phyloP scores from a whole-genome alignment of 352 stramenopile genomes.

The Phytophthora kernoviae region DNA sequence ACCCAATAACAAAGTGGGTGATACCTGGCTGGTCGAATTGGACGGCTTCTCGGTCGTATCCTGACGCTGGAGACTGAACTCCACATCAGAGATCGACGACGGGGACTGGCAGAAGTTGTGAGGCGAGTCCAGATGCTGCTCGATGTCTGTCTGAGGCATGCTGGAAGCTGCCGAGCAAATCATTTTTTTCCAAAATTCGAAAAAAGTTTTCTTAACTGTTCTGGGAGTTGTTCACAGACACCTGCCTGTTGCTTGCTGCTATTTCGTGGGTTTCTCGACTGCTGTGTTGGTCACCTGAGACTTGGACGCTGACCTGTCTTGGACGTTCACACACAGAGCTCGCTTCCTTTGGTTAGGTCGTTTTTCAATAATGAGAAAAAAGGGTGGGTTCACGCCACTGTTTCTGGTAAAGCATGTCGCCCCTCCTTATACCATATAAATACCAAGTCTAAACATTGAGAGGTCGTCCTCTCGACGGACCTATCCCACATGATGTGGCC shows the following conservation, averaged over 20 bases:
- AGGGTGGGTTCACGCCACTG: background rate
- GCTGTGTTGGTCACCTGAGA: background rate
- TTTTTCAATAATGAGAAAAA: constrained; percentile 6
- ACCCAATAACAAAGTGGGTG: background rate
- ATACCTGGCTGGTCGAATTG: background rate
- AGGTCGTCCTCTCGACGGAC: too few species aligned
- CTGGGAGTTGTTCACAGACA: constrained; percentile 17
- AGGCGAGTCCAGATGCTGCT: constrained; percentile 42
- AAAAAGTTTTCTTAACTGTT: constrained; percentile 3
- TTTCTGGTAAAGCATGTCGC: background rate
- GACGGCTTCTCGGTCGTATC: background rate
- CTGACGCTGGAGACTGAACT: constrained; percentile 23
- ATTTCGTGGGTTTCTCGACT: background rate
- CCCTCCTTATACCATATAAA: background rate
- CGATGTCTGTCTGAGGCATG: constrained; percentile 17
- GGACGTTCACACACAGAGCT: background rate
- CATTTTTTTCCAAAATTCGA: constrained; percentile 21
- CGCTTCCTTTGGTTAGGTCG: background rate
- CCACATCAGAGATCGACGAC: constrained; percentile 70
- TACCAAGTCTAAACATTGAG: background rate
- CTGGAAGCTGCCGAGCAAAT: constrained; percentile 17
- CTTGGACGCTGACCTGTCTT: background rate
- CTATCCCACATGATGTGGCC: constrained; percentile 1
- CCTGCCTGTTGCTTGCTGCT: too few species aligned
- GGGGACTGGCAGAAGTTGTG: constrained; percentile 54